These are phyloP conservation scores for Cordyceps fumosorosea DNA, from an alignment of 2,329 filamentous ascomycete genomes.

Conservation along the genomic window DNA sequence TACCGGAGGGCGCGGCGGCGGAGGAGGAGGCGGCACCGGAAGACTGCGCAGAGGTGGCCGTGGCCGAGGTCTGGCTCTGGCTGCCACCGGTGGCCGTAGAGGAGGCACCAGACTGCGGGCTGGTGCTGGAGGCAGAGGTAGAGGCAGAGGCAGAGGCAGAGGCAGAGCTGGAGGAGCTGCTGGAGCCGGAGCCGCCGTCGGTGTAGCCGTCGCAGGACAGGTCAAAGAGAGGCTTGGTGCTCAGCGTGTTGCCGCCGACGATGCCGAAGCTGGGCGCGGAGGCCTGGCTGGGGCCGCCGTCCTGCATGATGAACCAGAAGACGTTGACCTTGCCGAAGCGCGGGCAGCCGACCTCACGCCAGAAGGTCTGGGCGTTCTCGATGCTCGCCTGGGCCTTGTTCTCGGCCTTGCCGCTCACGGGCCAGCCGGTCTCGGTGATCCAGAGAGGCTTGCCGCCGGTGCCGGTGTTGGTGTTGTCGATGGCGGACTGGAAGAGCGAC, in stretches of 20 bases:
- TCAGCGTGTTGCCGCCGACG: conserved; percentile 44
- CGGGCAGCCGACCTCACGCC: conserved; percentile 70
- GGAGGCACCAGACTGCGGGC: conserved; percentile 18
- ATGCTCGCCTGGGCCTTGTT: conserved; percentile 56
- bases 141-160: conserved; percentile 9
- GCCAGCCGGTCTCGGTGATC: conserved; percentile 88
- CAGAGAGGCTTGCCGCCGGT: conserved; percentile 66
- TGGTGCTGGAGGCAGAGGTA: conserved; percentile 13
- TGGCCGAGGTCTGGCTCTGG: conserved; percentile 4
- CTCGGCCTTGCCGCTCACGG: conserved; percentile 59
- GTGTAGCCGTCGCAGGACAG: conserved; percentile 46
- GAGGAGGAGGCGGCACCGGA: background rate
- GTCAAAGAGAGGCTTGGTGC: conserved; percentile 53
- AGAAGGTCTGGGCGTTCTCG: conserved; percentile 71
- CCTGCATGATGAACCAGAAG: conserved; percentile 75
- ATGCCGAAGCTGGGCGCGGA: conserved; percentile 65
- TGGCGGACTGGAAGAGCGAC: conserved; percentile 61
- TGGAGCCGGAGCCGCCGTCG: conserved; percentile 9
- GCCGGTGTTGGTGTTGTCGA: conserved; percentile 51
- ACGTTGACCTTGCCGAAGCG: conserved; percentile 58
- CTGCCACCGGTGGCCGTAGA: conserved; percentile 4
- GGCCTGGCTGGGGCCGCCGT: conserved; percentile 47
- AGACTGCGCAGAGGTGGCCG: background rate
- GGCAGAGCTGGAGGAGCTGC: conserved; percentile 15
- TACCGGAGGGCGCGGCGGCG: conserved; percentile 7